A percentile compares a stretch with the other conserved stretches of the same genome.
Conservation (phyloP, 2,329 filamentous ascomycete genomes). For the Beauveria sp. region DNA sequence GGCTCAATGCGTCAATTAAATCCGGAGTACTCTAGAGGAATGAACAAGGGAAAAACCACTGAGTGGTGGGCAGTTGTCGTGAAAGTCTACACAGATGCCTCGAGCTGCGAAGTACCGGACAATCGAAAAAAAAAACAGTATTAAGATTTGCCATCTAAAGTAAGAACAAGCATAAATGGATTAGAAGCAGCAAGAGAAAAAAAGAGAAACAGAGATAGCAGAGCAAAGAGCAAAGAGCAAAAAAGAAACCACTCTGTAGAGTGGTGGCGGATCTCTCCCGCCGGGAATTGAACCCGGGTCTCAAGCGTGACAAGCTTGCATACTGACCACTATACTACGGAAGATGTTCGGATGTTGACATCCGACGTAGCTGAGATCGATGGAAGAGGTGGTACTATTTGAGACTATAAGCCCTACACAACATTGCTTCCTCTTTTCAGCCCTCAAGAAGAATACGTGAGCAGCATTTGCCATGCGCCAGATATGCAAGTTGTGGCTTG, state of each 20-base stretch:
- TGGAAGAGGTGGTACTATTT: not conserved
- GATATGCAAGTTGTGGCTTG: too few relatives aligned
- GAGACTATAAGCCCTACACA: not conserved
- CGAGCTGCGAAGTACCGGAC: too few relatives aligned
- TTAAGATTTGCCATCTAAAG: too few relatives aligned
- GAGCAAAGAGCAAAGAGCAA: not conserved
- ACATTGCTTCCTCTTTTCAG: too few relatives aligned
- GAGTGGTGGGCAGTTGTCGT: not conserved
- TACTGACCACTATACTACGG: constrained; percentile 6
- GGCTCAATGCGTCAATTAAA: not conserved
- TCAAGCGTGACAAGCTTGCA: constrained; percentile 6
- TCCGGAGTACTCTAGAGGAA: not conserved
- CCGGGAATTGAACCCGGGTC: constrained; percentile 4
- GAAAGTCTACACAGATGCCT: not conserved
- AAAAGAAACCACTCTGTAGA: not conserved
- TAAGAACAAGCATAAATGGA: too few relatives aligned
- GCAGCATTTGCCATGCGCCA: too few relatives aligned
- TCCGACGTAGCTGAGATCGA: constrained; percentile 9
- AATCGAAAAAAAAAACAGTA: too few relatives aligned
- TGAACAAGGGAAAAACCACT: not conserved
- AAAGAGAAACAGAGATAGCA: not conserved
- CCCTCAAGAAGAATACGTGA: too few relatives aligned
- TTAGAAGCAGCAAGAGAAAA: too few relatives aligned
- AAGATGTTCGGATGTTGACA: constrained; percentile 8
- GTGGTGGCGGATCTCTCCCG: constrained; percentile 9